Base-by-base conservation (phyloP, 306 rosid genomes). In the Sesbania bispinosa region DNA sequence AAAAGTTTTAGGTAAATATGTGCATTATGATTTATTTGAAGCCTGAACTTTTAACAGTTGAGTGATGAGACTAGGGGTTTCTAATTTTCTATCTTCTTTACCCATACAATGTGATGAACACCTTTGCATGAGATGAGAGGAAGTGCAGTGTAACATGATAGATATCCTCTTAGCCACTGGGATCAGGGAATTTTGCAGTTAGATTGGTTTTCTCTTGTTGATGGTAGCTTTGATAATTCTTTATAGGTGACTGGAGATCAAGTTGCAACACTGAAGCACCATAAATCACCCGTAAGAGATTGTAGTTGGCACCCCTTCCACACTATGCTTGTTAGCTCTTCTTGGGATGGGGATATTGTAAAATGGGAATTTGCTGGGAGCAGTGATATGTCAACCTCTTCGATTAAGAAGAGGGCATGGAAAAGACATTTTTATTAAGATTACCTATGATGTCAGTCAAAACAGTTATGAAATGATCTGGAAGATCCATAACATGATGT, bases 221-320 rank as follows among this genome's bases (percentile, higher is more conserved):
- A 36, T 19, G 60, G 38, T 52, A 62, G 64, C 43, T 30, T 41
- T 23, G 67, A 7, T 66, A 27, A 41, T 48, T 76, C 23, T 36
- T 2, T 69, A 66, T 75, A 94, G 99, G 88, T 89, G 26, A 94
- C 74, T 58, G 96, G 99, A 76, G 92, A 81, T 8, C 82, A 77
- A 86, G 99, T 94, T 35, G 96, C 96, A 4, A 80, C 85, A n/a
- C 85, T 94, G 26, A 87, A 87, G 88, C 94, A 94, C 81, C 99
- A 91, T 53, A 91, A 85, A 64, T 86, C 91, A 15, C 89, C 96
- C 7, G 97, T 89, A 20, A 87, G 99, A 80, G 99, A 94, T 57
- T 94, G 99, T 79, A 89, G 96, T 70, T 94, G 99, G 99, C 99
- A 94, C 79, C 99, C 99, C 5, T 72, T 69, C 61, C 85, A 86